Conservation (phyloP, 1,284 basidiomycete genomes). For the Ustilago vetiveriae region DNA sequence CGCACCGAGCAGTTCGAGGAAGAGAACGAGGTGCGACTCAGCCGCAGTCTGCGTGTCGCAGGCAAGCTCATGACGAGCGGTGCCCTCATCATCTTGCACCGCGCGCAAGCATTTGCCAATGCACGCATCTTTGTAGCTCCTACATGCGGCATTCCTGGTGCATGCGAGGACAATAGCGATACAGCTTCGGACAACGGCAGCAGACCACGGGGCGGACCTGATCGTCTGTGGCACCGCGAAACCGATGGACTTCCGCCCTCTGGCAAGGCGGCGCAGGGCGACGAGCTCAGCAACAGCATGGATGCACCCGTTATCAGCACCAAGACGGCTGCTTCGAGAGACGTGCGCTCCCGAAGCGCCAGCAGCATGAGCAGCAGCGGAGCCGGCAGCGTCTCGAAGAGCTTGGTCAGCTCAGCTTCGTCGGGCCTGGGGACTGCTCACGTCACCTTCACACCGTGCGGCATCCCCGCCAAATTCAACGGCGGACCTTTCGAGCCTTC, state of each 20-base stretch:
- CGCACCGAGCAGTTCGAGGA: conserved; percentile 39
- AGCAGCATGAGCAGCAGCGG: conserved; percentile 38
- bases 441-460: conserved; percentile 19
- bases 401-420: conserved; percentile 20
- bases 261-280: conserved; percentile 20
- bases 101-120: conserved; percentile 58
- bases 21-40: conserved; percentile 46
- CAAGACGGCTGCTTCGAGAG: not conserved
- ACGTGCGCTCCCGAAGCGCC: conserved; percentile 19
- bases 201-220: conserved; percentile 14
- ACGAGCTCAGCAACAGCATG: conserved; percentile 18
- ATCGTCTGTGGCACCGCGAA: conserved; percentile 42
- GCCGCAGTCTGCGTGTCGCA: conserved; percentile 45
- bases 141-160: conserved; percentile 56
- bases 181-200: conserved; percentile 29
- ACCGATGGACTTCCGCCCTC: conserved; percentile 26
- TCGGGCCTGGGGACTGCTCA: conserved; percentile 3
- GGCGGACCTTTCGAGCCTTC: conserved; percentile 55
- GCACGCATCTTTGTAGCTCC: conserved; percentile 57
- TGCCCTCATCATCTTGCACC: conserved; percentile 55
- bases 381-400: conserved; percentile 28
- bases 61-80: conserved; percentile 62
- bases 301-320: conserved; percentile 1
- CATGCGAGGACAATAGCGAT: conserved; percentile 42
- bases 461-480: conserved; percentile 43